Evolutionary conservation across 176 grass and related monocot species (phyloP).

Genomic region (Alloteropsis semialata): DNA sequence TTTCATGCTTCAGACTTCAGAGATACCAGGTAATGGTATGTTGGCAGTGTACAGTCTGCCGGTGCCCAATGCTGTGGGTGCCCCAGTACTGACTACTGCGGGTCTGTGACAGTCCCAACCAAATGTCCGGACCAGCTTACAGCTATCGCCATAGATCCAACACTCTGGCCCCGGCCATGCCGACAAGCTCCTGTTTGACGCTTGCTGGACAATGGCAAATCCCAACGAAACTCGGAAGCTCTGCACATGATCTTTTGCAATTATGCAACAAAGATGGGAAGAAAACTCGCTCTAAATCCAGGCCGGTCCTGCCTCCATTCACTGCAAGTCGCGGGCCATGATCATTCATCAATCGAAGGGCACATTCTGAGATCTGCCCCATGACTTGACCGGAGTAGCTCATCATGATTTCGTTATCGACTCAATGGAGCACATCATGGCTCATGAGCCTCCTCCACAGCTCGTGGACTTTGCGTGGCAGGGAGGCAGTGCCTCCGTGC

Average conservation of each 20-base stretch:
- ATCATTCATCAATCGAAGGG: constrained; percentile 12
- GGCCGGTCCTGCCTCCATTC: neutral
- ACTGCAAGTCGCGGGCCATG: neutral
- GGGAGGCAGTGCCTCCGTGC: neutral
- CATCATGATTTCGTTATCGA: constrained; percentile 8
- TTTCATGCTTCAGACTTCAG: neutral
- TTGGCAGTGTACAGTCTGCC: neutral
- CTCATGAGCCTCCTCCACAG: neutral
- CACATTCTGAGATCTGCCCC: neutral
- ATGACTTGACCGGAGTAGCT: neutral
- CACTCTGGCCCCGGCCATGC: neutral
- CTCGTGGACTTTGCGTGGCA: constrained; percentile 6
- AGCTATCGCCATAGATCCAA: constrained; percentile 9
- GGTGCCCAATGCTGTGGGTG: neutral
- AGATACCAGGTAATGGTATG: neutral
- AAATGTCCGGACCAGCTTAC: neutral
- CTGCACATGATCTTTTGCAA: constrained; percentile 10
- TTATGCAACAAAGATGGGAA: neutral
- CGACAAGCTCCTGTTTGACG: neutral
- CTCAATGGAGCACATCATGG: neutral
- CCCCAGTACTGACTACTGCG: neutral
- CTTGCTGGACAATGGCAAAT: neutral
- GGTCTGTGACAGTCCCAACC: constrained; percentile 3
- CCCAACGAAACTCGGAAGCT: neutral
- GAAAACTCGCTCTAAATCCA: neutral